Evolutionary conservation across 371 early-diverging fungal genomes (phyloP).

Genomic region (Mucor velutinosus): DNA sequence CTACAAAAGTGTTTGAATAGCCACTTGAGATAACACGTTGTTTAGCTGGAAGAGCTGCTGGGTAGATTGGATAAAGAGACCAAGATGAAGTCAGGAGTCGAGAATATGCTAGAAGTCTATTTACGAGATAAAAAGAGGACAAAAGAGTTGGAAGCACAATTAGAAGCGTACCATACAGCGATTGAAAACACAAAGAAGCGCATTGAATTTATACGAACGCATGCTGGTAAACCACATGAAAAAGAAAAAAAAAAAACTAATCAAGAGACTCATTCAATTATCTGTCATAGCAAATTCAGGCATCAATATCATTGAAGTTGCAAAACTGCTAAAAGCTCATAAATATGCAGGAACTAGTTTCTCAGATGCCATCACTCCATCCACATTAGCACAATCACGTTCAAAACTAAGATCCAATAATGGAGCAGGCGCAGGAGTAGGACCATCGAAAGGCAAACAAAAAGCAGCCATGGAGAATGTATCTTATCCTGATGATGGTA

Average conservation of each 20-base stretch:
- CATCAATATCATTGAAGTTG: slow-evolving; percentile 32
- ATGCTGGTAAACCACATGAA: slow-evolving; percentile 27
- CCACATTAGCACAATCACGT: slow-evolving; percentile 30
- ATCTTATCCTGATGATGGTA: slow-evolving; percentile 55
- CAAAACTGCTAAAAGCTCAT: slow-evolving; percentile 37
- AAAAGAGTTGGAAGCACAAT: slow-evolving; percentile 54
- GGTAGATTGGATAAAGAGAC: slow-evolving; percentile 37
- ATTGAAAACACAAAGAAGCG: slow-evolving; percentile 51
- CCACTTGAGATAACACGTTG: background rate
- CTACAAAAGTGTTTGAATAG: background rate
- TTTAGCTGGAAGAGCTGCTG: slow-evolving; percentile 30
- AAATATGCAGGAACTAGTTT: slow-evolving; percentile 38
- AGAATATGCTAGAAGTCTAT: slow-evolving; percentile 54
- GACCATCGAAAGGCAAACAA: slow-evolving; percentile 40
- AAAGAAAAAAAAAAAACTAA: background rate
- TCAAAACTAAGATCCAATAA: slow-evolving; percentile 39
- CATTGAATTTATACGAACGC: slow-evolving; percentile 46
- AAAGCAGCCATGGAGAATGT: slow-evolving; percentile 40
- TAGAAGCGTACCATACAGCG: slow-evolving; percentile 42
- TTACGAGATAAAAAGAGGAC: slow-evolving; percentile 53
- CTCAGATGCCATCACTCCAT: slow-evolving; percentile 38
- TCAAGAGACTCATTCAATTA: background rate
- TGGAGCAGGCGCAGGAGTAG: background rate
- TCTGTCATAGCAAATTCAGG: slow-evolving; percentile 21
- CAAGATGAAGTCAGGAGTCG: slow-evolving; percentile 52